Base-by-base conservation (phyloP, 2,329 filamentous ascomycete genomes). In the Colletotrichum sp. region DNA sequence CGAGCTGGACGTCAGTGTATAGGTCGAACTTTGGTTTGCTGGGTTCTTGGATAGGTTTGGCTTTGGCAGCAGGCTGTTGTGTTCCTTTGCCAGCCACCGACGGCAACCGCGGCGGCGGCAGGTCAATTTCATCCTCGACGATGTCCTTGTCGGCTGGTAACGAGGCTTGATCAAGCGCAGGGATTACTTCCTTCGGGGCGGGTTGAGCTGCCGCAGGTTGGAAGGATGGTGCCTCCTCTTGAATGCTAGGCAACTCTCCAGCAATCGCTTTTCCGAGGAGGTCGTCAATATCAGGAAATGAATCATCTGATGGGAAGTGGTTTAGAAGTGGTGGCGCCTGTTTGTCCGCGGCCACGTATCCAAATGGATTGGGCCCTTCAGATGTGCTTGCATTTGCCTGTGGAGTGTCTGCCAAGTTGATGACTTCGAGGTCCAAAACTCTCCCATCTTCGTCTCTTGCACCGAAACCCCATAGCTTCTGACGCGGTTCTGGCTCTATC, bases 381-480 rank as follows among this genome's bases (percentile, higher is more conserved):
- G 79, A 65, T 4, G 72, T 76, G 4, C 77, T 72, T 29, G 76
- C 77, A 8, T 75, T 74, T 3, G 80, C 47, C 15, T 73, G 72
- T 29, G 85, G 83, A 4, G 87, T 86, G 27, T 89, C 84, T 7
- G 86, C 85, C 21, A 93, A 81, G 69, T 94, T 90, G 55, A 94
- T 83, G 21, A 92, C 84, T 76, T 93, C 90, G 15, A 91, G 81
- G 66, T 92, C 89, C 65, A 94, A 85, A 4, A 96, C 81, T 16
- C 90, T 88, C 1, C 93, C 93, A 27, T 91, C 88, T 0, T 84
- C 84, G 78, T 94, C 91, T 76, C 94, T 88, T 29, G 93, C 90
- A 7, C 91, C 92, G 51, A 91, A 92, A 72, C 88, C 87, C 95
- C 95, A 98, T 2, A 97, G 85, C 69, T 89, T 87, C 7, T 79